phyloP scores from a whole-genome alignment of 331 rosid species.

The Erythrophleum ivorense region DNA sequence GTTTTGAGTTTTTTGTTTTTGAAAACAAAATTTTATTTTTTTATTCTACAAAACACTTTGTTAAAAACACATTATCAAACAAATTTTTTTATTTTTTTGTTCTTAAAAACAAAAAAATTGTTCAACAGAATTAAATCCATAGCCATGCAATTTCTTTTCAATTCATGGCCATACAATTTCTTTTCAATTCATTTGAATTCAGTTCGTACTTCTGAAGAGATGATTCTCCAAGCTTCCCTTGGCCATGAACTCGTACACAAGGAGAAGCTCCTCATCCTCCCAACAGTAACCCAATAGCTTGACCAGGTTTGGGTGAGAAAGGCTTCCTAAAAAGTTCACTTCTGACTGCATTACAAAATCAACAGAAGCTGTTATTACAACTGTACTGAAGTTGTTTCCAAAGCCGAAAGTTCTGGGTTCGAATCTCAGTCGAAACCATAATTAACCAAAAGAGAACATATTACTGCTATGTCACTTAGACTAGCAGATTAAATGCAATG shows the following conservation, averaged over 20 bases:
- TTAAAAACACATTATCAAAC: too few species aligned
- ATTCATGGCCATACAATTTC: not conserved
- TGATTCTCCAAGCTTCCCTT: conserved; percentile 94
- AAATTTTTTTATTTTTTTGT: too few species aligned
- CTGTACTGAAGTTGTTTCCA: not conserved
- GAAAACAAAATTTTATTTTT: too few species aligned
- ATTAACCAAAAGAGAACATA: too few species aligned
- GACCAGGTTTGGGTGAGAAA: conserved; percentile 87
- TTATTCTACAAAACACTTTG: too few species aligned
- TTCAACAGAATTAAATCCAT: too few species aligned
- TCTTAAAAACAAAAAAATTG: too few species aligned
- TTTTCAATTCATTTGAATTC: not conserved
- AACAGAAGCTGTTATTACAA: not conserved
- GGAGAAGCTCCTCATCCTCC: conserved; percentile 88
- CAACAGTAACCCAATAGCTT: conserved; percentile 79
- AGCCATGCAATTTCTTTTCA: too few species aligned
- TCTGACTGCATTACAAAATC: conserved; percentile 48
- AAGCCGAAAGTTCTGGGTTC: not conserved
- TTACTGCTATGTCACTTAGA: too few species aligned
- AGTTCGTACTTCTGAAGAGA: conserved; percentile 80
- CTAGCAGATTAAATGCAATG: too few species aligned
- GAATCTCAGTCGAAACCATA: not conserved
- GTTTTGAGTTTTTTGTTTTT: too few species aligned
- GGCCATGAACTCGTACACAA: conserved; percentile 84
- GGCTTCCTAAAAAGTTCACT: conserved; percentile 83